phyloP scores from a whole-genome alignment of 2,329 filamentous ascomycete genomes.

The Catunica adiposa region DNA sequence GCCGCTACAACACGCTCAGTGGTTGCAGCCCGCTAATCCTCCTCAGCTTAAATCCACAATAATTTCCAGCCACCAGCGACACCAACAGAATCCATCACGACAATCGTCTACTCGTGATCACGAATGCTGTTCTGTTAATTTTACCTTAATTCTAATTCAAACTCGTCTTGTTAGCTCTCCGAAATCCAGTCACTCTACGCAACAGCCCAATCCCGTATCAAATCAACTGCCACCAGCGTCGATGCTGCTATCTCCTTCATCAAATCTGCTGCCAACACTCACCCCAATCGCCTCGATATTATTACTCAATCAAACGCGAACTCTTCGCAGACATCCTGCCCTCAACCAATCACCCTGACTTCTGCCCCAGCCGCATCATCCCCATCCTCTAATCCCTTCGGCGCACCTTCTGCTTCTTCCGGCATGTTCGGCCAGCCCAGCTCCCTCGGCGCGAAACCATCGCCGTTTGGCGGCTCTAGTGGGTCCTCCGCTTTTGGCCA shows the following conservation, averaged over 20 bases:
- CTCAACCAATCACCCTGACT: not conserved
- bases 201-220: slow-evolving; percentile 54
- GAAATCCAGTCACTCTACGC: slow-evolving; percentile 45
- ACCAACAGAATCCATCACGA: too few species aligned
- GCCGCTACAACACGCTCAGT: not conserved
- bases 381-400: not conserved
- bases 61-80: too few species aligned
- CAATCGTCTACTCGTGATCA: too few species aligned
- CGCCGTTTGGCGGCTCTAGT: slow-evolving; percentile 19
- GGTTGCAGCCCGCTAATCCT: not conserved
- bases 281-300: slow-evolving; percentile 59
- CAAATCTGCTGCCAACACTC: slow-evolving; percentile 45
- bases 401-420: slow-evolving; percentile 26
- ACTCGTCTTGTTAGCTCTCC: slow-evolving; percentile 35
- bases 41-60: not conserved
- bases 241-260: slow-evolving; percentile 58
- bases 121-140: too few species aligned
- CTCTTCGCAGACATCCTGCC: slow-evolving; percentile 22
- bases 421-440: slow-evolving; percentile 23
- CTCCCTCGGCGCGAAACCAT: slow-evolving; percentile 28
- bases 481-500: slow-evolving; percentile 23
- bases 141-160: too few species aligned
- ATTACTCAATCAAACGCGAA: slow-evolving; percentile 30
- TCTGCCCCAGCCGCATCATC: not conserved
- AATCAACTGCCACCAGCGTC: slow-evolving; percentile 50